Conservation (phyloP, 352 stramenopile species). For the Phytophthora parvispora region DNA sequence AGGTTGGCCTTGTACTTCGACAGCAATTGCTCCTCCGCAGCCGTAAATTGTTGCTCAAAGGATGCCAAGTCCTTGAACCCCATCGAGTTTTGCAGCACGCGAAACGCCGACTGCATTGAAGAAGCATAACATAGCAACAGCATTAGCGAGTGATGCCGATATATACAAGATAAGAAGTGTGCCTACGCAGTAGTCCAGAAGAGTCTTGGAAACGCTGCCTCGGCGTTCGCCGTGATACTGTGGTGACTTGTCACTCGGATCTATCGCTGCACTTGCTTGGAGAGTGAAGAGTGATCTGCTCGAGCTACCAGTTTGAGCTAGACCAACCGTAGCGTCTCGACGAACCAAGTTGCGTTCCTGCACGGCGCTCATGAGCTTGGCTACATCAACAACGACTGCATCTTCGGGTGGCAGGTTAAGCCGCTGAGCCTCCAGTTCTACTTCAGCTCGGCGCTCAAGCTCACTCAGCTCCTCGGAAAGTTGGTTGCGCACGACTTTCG, state of each 20-base stretch:
- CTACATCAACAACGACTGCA: conserved; percentile 68
- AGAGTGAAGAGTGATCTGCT: conserved; percentile 1
- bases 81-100: conserved; percentile 61
- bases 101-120: conserved; percentile 50
- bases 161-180: neutral
- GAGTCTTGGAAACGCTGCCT: conserved; percentile 8
- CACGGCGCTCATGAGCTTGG: conserved; percentile 66
- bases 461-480: conserved; percentile 65
- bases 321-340: conserved; percentile 13
- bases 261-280: neutral
- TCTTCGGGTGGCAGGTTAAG: conserved; percentile 74
- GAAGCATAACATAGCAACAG: neutral
- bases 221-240: neutral
- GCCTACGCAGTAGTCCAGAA: conserved; percentile 35
- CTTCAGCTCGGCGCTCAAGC: conserved; percentile 65
- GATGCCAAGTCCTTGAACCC: conserved; percentile 26
- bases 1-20: conserved; percentile 72
- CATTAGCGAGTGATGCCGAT: neutral
- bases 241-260: conserved; percentile 1
- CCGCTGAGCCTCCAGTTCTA: conserved; percentile 60
- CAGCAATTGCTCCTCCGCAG: conserved; percentile 69
- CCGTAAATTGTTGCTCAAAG: conserved; percentile 63
- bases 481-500: conserved; percentile 59
- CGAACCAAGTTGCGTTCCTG: conserved; percentile 42
- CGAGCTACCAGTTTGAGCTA: neutral